Evolutionary conservation across 2,329 filamentous ascomycete genomes (phyloP).

Genomic region (Aschersonia sp.): DNA sequence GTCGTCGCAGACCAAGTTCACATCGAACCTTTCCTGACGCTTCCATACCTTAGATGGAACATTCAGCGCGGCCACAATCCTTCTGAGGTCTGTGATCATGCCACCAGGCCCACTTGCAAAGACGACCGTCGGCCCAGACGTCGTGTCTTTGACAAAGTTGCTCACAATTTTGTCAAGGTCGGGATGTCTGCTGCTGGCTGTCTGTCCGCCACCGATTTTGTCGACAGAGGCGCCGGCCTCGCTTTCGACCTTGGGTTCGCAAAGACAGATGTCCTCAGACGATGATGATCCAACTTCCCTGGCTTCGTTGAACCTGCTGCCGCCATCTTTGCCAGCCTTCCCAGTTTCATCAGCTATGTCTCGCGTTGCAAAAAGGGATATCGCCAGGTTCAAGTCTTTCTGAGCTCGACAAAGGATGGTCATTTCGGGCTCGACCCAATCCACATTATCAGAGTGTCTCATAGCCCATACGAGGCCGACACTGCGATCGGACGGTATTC

Average conservation of each 20-base stretch:
- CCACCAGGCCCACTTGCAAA: slow-evolving; percentile 45
- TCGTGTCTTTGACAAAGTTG: slow-evolving; percentile 31
- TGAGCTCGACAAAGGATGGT: slow-evolving; percentile 24
- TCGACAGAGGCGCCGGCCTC: slow-evolving; percentile 12
- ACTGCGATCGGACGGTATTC: slow-evolving; percentile 31
- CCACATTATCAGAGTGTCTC: slow-evolving; percentile 34
- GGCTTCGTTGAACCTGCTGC: slow-evolving; percentile 6
- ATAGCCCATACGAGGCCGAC: slow-evolving; percentile 54
- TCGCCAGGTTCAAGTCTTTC: slow-evolving; percentile 26
- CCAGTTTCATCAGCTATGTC: slow-evolving; percentile 18
- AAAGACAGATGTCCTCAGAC: slow-evolving; percentile 12
- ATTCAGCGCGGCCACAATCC: slow-evolving; percentile 38
- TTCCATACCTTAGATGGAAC: slow-evolving; percentile 38
- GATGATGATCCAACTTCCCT: slow-evolving; percentile 11
- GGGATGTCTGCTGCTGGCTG: slow-evolving; percentile 23
- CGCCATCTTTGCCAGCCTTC: background rate
- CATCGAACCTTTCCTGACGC: slow-evolving; percentile 40
- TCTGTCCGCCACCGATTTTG: slow-evolving; percentile 13
- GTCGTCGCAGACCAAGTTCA: slow-evolving; percentile 45
- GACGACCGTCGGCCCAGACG: slow-evolving; percentile 35
- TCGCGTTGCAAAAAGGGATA: slow-evolving; percentile 46
- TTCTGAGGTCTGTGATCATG: slow-evolving; percentile 44
- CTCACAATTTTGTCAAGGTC: slow-evolving; percentile 30
- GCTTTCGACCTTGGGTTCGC: slow-evolving; percentile 6
- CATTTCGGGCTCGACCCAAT: slow-evolving; percentile 46